Conservation (phyloP, 306 rosid genomes). For the Carpinus fangiana region DNA sequence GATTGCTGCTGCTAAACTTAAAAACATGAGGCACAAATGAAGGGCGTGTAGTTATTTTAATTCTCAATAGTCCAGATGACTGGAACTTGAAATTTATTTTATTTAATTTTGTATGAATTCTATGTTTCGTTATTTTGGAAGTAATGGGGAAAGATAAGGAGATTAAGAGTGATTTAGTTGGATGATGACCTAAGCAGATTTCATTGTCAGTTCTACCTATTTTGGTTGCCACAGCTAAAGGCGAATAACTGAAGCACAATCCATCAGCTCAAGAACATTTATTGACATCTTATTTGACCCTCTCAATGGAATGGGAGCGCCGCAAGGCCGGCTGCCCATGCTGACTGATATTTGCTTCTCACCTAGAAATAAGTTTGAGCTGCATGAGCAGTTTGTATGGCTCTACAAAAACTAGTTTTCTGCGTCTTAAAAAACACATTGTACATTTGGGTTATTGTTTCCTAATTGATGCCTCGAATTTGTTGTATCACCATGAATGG, state of each 20-base stretch:
- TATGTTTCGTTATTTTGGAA: too few relatives aligned
- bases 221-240: neutral
- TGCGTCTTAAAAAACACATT: neutral
- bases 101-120: neutral
- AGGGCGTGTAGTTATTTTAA: neutral
- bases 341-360: neutral
- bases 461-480: neutral
- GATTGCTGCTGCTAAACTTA: neutral
- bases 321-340: neutral
- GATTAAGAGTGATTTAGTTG: neutral
- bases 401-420: neutral
- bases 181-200: neutral
- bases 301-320: neutral
- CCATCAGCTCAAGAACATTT: neutral
- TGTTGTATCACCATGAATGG: neutral
- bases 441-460: neutral
- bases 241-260: neutral
- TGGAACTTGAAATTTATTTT: neutral
- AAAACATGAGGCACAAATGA: neutral
- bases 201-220: neutral
- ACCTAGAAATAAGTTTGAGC: neutral
- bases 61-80: neutral
- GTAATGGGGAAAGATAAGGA: too few relatives aligned
- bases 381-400: neutral
- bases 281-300: neutral